Evolutionary conservation across 306 rosid genomes (phyloP).

Genomic region (Pterocarpus santalinus): DNA sequence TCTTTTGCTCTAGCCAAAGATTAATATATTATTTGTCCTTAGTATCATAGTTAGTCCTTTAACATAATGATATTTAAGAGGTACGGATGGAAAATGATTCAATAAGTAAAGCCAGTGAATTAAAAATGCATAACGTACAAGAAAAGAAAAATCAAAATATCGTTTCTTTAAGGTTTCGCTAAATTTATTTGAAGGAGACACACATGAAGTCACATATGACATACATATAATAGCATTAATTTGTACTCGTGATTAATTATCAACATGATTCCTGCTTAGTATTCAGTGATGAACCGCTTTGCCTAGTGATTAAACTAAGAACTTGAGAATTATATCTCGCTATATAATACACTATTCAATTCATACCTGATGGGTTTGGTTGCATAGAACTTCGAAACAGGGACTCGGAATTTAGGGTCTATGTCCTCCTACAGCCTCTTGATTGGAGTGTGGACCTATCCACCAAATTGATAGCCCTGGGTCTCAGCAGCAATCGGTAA

Average conservation of each 20-base stretch:
- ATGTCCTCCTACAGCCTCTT: constrained; percentile 12
- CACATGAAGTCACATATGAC: background rate
- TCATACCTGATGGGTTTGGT: background rate
- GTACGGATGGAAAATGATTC: background rate
- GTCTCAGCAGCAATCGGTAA: background rate
- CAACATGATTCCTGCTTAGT: background rate
- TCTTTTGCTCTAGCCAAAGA: background rate
- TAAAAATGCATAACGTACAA: background rate
- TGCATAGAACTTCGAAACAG: background rate
- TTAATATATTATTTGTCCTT: background rate
- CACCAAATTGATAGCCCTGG: background rate
- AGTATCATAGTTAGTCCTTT: background rate
- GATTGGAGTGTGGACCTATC: constrained; percentile 8
- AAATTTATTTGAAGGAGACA: background rate
- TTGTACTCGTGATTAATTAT: background rate
- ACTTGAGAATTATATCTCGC: background rate
- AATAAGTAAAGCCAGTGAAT: background rate
- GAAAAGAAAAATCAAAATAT: background rate
- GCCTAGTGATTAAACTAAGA: background rate
- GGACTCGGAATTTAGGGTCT: constrained; percentile 31
- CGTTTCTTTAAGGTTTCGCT: background rate
- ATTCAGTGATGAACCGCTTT: constrained; percentile 27
- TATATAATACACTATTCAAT: background rate
- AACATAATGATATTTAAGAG: background rate
- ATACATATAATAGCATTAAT: background rate